phyloP scores from a whole-genome alignment of 768 basidiomycete genomes.

The Mrakia frigida region DNA sequence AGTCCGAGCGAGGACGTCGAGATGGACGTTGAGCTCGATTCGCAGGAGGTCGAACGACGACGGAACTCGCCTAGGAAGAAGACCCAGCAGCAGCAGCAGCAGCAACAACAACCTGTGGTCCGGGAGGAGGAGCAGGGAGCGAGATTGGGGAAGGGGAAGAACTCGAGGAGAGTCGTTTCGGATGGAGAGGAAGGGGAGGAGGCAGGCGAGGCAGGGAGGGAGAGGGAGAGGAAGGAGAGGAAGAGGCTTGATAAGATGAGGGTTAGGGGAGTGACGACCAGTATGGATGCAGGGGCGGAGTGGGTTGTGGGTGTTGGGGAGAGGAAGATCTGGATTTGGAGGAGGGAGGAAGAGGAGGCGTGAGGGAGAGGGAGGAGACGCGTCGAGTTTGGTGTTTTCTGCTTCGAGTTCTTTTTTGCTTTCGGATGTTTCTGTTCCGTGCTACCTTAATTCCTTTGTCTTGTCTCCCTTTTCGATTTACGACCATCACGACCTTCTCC shows the following conservation, averaged over 20 bases:
- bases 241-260: neutral
- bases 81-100: too few relatives aligned
- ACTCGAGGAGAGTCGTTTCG: neutral
- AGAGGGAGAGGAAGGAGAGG: neutral
- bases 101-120: too few relatives aligned
- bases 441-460: too few relatives aligned
- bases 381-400: neutral
- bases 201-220: neutral
- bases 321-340: slow-evolving; percentile 4
- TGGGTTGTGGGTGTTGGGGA: neutral
- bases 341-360: neutral
- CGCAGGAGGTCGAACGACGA: too few relatives aligned
- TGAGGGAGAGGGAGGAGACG: neutral
- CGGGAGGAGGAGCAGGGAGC: too few relatives aligned
- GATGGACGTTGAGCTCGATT: too few relatives aligned
- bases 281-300: neutral
- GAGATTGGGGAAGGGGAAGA: too few relatives aligned
- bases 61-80: too few relatives aligned
- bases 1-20: too few relatives aligned
- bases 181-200: neutral
- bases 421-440: too few relatives aligned
- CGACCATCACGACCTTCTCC: too few relatives aligned
- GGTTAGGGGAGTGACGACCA: neutral
- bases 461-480: too few relatives aligned
- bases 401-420: neutral